These are phyloP conservation scores for Clonostachys byssicola DNA, from an alignment of 2,329 filamentous ascomycete genomes.

Conservation along the genomic window DNA sequence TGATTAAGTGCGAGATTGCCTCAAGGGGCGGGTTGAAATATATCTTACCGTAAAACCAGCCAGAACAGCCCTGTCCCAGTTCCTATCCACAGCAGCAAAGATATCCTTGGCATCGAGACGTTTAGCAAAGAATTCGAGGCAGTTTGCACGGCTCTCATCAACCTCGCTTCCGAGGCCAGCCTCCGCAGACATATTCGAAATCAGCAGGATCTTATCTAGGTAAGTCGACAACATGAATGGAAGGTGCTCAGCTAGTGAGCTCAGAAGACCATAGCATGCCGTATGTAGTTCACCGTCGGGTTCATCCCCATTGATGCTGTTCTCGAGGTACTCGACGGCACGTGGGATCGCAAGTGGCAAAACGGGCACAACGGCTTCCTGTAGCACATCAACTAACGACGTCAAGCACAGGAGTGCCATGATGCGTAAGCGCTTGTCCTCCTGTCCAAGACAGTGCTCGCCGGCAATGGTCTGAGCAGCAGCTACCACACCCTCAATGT, in stretches of 20 bases:
- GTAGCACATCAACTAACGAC: constrained; percentile 83
- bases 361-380: constrained; percentile 80
- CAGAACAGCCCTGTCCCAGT: constrained; percentile 62
- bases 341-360: constrained; percentile 72
- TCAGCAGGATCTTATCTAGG: constrained; percentile 65
- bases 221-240: constrained; percentile 86
- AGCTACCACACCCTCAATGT: constrained; percentile 69
- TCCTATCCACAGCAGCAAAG: constrained; percentile 67
- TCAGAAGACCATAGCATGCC: constrained; percentile 76
- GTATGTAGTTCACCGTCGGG: constrained; percentile 68
- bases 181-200: constrained; percentile 69
- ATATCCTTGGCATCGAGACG: constrained; percentile 74
- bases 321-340: constrained; percentile 65
- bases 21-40: background rate
- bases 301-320: constrained; percentile 49
- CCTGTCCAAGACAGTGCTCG: constrained; percentile 69
- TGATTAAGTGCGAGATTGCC: background rate
- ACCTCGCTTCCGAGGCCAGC: constrained; percentile 57
- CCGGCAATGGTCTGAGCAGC: constrained; percentile 77
- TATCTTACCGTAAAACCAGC: constrained; percentile 57
- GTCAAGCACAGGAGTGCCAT: constrained; percentile 87
- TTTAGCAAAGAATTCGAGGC: constrained; percentile 70
- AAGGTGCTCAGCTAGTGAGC: constrained; percentile 74
- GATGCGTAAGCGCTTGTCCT: constrained; percentile 68
- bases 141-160: constrained; percentile 61